These are phyloP conservation scores for Globisporangium parvum DNA, from an alignment of 352 stramenopile species.

Conservation along the genomic window DNA sequence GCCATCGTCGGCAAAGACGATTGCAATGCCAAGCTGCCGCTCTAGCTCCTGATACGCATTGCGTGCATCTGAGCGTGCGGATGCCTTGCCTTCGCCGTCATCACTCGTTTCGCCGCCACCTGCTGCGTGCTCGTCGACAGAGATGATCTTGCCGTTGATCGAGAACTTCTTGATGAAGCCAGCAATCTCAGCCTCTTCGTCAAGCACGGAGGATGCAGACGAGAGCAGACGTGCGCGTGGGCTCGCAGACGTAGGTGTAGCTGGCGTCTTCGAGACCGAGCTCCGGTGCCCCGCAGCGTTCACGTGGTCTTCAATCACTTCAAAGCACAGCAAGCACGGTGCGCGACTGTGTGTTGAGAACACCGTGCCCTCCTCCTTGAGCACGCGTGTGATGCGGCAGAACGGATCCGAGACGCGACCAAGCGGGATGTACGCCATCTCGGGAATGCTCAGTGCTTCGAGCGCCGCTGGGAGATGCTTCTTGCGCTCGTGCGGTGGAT, in stretches of 20 bases:
- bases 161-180: conserved; percentile 48
- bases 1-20: background rate
- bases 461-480: conserved; percentile 47
- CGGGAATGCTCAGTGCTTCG: conserved; percentile 35
- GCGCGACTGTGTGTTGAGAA: conserved; percentile 79
- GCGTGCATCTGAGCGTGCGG: background rate
- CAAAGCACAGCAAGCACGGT: conserved; percentile 69
- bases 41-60: conserved; percentile 6
- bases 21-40: conserved; percentile 7
- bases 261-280: conserved; percentile 6
- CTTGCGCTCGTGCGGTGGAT: conserved; percentile 59
- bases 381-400: conserved; percentile 56
- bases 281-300: conserved; percentile 45
- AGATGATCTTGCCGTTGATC: conserved; percentile 59
- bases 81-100: background rate
- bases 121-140: conserved; percentile 23
- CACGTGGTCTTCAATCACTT: conserved; percentile 71
- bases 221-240: conserved; percentile 9
- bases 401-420: conserved; percentile 67
- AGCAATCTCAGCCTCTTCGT: conserved; percentile 42
- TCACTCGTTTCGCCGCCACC: conserved; percentile 17
- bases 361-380: conserved; percentile 66
- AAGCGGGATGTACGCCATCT: conserved; percentile 75
- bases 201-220: conserved; percentile 19
- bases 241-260: conserved; percentile 2